Conservation (phyloP, 2,329 filamentous ascomycete species). For the Alternaria sp. region DNA sequence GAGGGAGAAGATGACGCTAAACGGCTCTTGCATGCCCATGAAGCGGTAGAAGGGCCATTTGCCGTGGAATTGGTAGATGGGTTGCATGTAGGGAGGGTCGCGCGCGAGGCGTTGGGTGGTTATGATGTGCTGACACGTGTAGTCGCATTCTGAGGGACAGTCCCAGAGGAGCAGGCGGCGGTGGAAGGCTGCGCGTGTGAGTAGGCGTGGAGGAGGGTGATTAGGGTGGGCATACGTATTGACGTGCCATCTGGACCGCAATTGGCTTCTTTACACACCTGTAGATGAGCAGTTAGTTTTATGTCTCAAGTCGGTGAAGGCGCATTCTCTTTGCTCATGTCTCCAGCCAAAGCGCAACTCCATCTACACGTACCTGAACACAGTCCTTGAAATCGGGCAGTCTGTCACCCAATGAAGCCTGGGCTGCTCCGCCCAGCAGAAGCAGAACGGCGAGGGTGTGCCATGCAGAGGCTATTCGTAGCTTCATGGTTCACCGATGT, state of each 20-base stretch:
- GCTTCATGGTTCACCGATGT: conserved; percentile 32
- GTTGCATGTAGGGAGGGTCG: conserved; percentile 67
- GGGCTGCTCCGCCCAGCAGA: conserved; percentile 46
- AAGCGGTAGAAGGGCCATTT: conserved; percentile 98
- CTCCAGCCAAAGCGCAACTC: background rate
- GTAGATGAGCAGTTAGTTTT: conserved; percentile 19
- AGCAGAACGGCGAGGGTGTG: conserved; percentile 29
- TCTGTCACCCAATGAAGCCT: conserved; percentile 81
- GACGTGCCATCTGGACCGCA: conserved; percentile 69
- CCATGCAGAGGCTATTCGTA: conserved; percentile 32
- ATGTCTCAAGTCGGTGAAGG: background rate
- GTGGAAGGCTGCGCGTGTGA: conserved; percentile 68
- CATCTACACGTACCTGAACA: conserved; percentile 68
- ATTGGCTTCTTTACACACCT: conserved; percentile 84
- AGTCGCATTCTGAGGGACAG: conserved; percentile 94
- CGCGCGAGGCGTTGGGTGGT: conserved; percentile 73
- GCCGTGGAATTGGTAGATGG: conserved; percentile 91
- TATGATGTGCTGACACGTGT: conserved; percentile 93
- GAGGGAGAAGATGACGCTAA: conserved; percentile 89
- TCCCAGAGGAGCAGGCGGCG: conserved; percentile 90
- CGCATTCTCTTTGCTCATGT: background rate
- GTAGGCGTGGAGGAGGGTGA: background rate
- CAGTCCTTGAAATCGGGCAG: conserved; percentile 88
- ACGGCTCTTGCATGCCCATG: conserved; percentile 92
- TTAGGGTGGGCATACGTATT: conserved; percentile 67